Percentiles rank a stretch among this genome's conserved stretches.
phyloP scores from a whole-genome alignment of 495 filamentous ascomycete species.

The Clohesyomyces aquaticus region DNA sequence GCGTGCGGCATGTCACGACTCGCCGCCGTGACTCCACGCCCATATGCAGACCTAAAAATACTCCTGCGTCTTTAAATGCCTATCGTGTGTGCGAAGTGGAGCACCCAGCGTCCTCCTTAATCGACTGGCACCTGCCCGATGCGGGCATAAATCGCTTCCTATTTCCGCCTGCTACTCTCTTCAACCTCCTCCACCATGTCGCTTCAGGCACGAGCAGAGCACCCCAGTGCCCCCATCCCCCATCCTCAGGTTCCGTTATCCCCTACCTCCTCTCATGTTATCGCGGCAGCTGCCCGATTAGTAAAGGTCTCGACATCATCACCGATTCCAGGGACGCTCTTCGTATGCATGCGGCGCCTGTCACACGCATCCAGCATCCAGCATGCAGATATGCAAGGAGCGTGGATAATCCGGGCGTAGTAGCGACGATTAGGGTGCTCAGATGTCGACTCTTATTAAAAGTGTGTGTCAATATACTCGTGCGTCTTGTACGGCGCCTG shows the following conservation, averaged over 20 bases:
- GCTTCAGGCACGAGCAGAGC: background rate
- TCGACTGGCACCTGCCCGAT: constrained; percentile 34
- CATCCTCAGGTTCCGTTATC: background rate
- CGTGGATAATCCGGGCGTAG: background rate
- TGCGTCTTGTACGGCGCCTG: constrained; percentile 12
- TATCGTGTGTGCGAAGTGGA: no score
- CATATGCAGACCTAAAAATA: constrained; percentile 21
- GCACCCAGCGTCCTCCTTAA: constrained; percentile 10
- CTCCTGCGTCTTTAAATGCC: constrained; percentile 9
- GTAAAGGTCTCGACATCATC: background rate
- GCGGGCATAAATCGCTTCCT: constrained; percentile 16
- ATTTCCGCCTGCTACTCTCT: background rate
- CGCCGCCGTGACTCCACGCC: constrained; percentile 3
- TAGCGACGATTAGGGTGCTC: constrained; percentile 7
- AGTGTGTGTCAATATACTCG: constrained; percentile 18
- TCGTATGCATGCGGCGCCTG: background rate
- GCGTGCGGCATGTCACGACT: constrained; percentile 3
- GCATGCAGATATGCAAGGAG: background rate
- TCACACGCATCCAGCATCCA: constrained; percentile 3
- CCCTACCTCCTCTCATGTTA: background rate
- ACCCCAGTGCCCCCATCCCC: constrained; percentile 14
- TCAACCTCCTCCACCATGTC: background rate
- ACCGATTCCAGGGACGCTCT: background rate
- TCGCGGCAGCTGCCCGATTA: background rate
- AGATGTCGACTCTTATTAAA: constrained; percentile 22